These are phyloP conservation scores for Ophiosphaerella herpotricha DNA, from an alignment of 2,329 filamentous ascomycete genomes.

Conservation along the genomic window DNA sequence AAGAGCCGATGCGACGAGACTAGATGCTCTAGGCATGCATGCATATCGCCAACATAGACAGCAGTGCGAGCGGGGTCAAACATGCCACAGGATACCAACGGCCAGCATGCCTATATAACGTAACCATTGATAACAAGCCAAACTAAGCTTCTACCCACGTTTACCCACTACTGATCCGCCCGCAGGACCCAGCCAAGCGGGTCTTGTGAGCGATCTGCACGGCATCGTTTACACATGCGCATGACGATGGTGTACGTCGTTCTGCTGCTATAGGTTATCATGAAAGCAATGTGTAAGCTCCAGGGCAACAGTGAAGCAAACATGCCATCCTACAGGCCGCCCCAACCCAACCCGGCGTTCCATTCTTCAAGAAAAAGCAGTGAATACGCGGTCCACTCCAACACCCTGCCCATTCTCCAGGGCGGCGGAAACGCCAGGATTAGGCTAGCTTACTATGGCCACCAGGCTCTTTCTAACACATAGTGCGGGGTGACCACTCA, in stretches of 20 bases:
- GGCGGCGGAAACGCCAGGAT: no score
- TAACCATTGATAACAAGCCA: conserved; percentile 2
- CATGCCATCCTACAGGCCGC: no score
- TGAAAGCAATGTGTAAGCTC: background rate
- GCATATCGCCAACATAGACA: background rate
- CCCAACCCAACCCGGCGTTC: no score
- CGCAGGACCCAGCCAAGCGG: background rate
- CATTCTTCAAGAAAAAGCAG: no score
- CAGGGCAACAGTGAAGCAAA: no score
- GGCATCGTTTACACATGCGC: background rate
- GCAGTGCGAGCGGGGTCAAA: conserved; percentile 3
- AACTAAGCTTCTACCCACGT: background rate
- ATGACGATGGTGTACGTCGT: background rate
- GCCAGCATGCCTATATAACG: background rate
- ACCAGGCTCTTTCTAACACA: background rate
- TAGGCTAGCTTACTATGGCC: background rate
- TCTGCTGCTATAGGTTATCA: background rate
- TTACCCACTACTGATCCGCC: background rate
- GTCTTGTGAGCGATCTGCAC: conserved; percentile 1
- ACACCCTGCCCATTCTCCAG: no score
- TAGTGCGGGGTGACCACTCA: background rate
- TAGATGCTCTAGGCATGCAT: conserved; percentile 1
- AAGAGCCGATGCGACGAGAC: background rate
- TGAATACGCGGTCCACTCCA: no score
- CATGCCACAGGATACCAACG: background rate